These are phyloP conservation scores for Magnusiomyces paraingens DNA, from an alignment of 1,139 yeast species.

Conservation along the genomic window DNA sequence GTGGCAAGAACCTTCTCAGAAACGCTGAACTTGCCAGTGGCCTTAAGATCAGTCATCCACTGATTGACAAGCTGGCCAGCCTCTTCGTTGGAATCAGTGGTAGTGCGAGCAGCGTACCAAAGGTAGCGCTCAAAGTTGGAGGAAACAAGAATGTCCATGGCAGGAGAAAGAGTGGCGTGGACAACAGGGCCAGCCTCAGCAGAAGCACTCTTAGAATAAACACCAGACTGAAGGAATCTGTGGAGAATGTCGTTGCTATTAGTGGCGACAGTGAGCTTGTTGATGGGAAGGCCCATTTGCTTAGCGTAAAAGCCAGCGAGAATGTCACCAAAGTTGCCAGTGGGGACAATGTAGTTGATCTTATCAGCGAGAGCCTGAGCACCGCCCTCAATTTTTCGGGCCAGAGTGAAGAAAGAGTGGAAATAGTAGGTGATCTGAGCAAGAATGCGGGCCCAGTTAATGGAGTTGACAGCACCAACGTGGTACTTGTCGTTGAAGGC, in stretches of 20 bases:
- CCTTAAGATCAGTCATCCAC: slow-evolving; percentile 78
- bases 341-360: slow-evolving; percentile 86
- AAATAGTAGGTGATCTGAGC: slow-evolving; percentile 97
- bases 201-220: slow-evolving; percentile 49
- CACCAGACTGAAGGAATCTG: slow-evolving; percentile 82
- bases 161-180: slow-evolving; percentile 89
- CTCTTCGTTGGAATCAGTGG: slow-evolving; percentile 50
- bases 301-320: slow-evolving; percentile 94
- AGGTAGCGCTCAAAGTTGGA: slow-evolving; percentile 93
- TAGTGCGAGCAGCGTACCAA: slow-evolving; percentile 82
- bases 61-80: slow-evolving; percentile 67
- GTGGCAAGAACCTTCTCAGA: slow-evolving; percentile 56
- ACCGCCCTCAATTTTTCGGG: slow-evolving; percentile 32
- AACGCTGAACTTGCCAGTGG: slow-evolving; percentile 69
- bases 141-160: slow-evolving; percentile 95
- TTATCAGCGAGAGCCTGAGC: slow-evolving; percentile 25
- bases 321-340: slow-evolving; percentile 97
- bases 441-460: slow-evolving; percentile 97
- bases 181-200: slow-evolving; percentile 53
- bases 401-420: slow-evolving; percentile 77
- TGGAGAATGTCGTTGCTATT: slow-evolving; percentile 91
- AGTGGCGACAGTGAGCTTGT: slow-evolving; percentile 84
- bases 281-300: slow-evolving; percentile 91
- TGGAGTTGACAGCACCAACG: slow-evolving; percentile 95
- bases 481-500: slow-evolving; percentile 86